Conservation (phyloP, 176 grass and related monocot genomes). For the Rhynchospora pubera region DNA sequence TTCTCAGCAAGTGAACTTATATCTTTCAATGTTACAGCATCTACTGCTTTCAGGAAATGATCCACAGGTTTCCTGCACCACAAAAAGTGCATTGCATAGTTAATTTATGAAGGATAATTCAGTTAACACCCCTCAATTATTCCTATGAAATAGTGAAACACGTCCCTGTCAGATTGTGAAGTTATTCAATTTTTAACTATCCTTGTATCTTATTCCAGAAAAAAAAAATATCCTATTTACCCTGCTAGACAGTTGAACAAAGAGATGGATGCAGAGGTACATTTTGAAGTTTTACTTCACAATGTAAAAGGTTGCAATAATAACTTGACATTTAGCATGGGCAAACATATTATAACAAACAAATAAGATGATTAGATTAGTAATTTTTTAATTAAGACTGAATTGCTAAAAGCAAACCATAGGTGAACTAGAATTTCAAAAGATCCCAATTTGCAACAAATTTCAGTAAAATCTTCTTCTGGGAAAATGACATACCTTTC, state of each 20-base stretch:
- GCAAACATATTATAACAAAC: background rate
- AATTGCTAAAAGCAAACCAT: background rate
- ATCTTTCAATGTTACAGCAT: constrained; percentile 73
- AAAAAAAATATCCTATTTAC: background rate
- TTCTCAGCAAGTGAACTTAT: constrained; percentile 64
- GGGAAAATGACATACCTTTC: constrained; percentile 54
- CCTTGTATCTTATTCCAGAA: background rate
- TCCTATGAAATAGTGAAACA: background rate
- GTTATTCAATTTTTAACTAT: background rate
- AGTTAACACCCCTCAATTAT: background rate
- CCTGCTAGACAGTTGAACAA: background rate
- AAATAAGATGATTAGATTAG: background rate
- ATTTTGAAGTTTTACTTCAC: background rate
- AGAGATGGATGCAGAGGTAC: background rate
- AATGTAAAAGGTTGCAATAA: background rate
- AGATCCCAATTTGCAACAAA: background rate
- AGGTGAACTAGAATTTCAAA: background rate
- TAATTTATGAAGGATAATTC: background rate
- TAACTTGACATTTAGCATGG: background rate
- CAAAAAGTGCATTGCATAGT: background rate
- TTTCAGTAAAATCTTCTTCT: background rate
- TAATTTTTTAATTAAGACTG: background rate
- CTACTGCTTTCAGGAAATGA: constrained; percentile 62
- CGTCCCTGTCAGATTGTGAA: background rate
- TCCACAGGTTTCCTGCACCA: constrained; percentile 76